Evolutionary conservation across 768 basidiomycete genomes (phyloP), one percentile per base, ranked within the genome.

Genomic region (Lentinula guzmanii): DNA sequence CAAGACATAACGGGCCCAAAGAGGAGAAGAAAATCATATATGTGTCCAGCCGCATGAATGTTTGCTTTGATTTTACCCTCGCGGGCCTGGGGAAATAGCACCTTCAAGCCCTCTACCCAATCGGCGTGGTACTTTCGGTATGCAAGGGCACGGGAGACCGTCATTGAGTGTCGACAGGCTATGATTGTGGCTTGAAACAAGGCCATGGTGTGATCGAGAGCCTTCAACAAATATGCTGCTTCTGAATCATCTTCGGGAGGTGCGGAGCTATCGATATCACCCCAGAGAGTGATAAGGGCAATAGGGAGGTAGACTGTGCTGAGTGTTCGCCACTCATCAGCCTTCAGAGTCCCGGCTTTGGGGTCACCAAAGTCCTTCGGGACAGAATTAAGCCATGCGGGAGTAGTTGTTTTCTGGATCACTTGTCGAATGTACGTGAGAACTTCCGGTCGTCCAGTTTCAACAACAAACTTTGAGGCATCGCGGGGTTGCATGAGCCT

Each of bases 241-340:
- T 58, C 56, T 5, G 56, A 31, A 10, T 24, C 24, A 24, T 24
- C 2, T 24, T 24, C 24, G 24, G 24, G 24, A 24, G 24, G 24
- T 24, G 24, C 39, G 21, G 42, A 58, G 37, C 56, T 42, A 45
- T 58, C 24, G 31, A 9, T 42, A 45, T 58, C 41, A 11, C 73
- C 65, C 71, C 76, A 77, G 1, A 74, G 43, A 13, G 67, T 69
- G 9, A 75, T 62, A 1, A 78, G 64, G 0, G 74, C 70, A 4
- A 77, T 64, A 1, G 76, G 76, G 3, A 78, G 63, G 54, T 73
- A 73, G 13, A 76, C 57, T 0, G 67, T 72, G 35, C 62, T 55
- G 4, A 75, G 45, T 0, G 65, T 64, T 6, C 68, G 62, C 76
- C 77, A 78, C 61, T 78, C 66, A 34, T 73, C 74, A 0, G 75